Conservation (phyloP, 2,329 filamentous ascomycete species). For the Dothideomycetes sp. region DNA sequence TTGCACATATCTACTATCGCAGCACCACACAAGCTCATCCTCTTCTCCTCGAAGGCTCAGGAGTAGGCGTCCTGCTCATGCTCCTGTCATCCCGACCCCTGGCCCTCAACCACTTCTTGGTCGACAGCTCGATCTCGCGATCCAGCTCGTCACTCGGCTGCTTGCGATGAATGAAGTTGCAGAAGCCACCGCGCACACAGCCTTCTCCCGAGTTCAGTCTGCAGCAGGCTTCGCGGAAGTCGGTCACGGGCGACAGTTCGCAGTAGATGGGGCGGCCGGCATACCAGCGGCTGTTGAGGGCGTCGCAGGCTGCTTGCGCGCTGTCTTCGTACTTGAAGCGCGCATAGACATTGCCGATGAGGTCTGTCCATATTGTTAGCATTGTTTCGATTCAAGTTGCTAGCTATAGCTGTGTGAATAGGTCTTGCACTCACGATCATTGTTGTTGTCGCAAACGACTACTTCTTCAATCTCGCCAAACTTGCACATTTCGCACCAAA, state of each 20-base stretch:
- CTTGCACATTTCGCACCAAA: constrained; percentile 99
- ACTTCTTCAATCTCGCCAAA: constrained; percentile 96
- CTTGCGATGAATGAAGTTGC: constrained; percentile 98
- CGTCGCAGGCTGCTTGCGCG: constrained; percentile 86
- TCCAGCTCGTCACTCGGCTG: constrained; percentile 85
- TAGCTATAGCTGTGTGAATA: background rate
- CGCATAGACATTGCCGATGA: constrained; percentile 98
- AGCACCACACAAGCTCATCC: too few species aligned
- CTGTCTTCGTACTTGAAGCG: constrained; percentile 99
- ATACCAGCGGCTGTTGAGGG: constrained; percentile 92
- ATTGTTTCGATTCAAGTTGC: background rate
- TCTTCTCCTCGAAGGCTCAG: constrained; percentile 67
- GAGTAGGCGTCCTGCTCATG: constrained; percentile 70
- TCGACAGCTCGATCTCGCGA: constrained; percentile 71
- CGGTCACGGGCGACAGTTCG: constrained; percentile 91
- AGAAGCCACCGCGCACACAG: constrained; percentile 91
- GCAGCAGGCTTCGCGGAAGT: constrained; percentile 96
- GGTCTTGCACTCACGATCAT: constrained; percentile 59
- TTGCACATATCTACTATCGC: too few species aligned
- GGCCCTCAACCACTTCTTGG: constrained; percentile 91
- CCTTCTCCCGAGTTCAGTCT: constrained; percentile 89
- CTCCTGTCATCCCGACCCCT: constrained; percentile 77
- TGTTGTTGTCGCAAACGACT: constrained; percentile 98
- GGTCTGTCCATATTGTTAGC: constrained; percentile 43
- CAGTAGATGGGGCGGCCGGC: constrained; percentile 95